Evolutionary conservation across 352 stramenopile species (phyloP).

Genomic region (Globisporangium uncinulatum): DNA sequence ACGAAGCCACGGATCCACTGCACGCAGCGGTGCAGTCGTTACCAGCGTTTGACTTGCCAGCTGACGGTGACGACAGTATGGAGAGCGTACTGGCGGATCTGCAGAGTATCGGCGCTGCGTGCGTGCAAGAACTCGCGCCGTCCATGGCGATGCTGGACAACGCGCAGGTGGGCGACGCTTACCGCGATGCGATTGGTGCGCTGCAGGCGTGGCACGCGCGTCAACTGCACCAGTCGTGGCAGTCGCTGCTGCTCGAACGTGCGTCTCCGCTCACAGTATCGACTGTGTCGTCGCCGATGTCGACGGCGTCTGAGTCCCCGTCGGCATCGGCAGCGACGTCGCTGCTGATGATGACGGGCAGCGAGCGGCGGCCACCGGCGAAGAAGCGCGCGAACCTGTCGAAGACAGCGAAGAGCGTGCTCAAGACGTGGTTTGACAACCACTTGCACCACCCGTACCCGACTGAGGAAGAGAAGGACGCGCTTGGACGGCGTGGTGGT

Average conservation of each 20-base stretch:
- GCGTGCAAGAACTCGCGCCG: slow-evolving; percentile 19
- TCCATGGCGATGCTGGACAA: slow-evolving; percentile 21
- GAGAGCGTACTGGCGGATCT: slow-evolving; percentile 12
- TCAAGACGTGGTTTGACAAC: slow-evolving; percentile 79
- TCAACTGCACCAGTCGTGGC: slow-evolving; percentile 17
- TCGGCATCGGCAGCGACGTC: not conserved
- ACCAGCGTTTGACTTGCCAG: slow-evolving; percentile 2
- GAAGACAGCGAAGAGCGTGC: slow-evolving; percentile 63
- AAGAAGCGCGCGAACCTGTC: slow-evolving; percentile 79
- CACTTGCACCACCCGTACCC: slow-evolving; percentile 83
- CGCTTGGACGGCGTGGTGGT: slow-evolving; percentile 49
- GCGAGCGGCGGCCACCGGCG: slow-evolving; percentile 11
- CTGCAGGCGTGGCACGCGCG: slow-evolving; percentile 32
- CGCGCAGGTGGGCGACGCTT: slow-evolving; percentile 17
- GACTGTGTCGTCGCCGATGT: not conserved
- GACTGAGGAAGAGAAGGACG: slow-evolving; percentile 79
- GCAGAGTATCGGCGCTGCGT: slow-evolving; percentile 1
- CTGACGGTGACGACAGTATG: not conserved
- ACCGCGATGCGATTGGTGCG: slow-evolving; percentile 19
- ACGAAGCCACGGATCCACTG: slow-evolving; percentile 19
- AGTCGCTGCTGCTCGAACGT: slow-evolving; percentile 10
- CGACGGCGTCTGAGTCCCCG: not conserved
- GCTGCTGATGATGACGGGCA: not conserved
- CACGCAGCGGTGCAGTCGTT: slow-evolving; percentile 22
- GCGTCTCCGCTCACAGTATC: not conserved